phyloP scores from a whole-genome alignment of 2,329 filamentous ascomycete species.

The Ophiobolus disseminans region DNA sequence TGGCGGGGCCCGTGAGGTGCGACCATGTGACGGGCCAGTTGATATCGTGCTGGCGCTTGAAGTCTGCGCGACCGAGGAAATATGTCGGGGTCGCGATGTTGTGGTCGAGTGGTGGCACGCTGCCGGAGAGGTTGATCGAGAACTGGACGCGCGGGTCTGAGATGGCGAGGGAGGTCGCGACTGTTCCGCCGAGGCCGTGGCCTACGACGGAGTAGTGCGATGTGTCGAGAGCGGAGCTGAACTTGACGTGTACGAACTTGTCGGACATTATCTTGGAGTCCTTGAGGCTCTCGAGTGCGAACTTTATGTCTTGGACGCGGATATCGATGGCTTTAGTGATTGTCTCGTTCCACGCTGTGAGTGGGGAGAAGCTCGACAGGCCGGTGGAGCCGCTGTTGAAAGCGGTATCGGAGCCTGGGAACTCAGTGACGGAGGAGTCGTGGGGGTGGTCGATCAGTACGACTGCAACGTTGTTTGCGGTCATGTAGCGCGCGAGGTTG shows the following conservation, averaged over 20 bases:
- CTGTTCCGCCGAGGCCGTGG: conserved; percentile 39
- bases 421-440: conserved; percentile 56
- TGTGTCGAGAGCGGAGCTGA: conserved; percentile 14
- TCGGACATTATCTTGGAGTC: conserved; percentile 1
- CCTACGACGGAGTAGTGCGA: conserved; percentile 24
- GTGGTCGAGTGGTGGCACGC: conserved; percentile 15
- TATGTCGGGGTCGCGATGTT: conserved; percentile 17
- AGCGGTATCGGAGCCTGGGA: conserved; percentile 33
- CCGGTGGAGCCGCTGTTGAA: conserved; percentile 28
- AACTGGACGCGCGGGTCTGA: conserved; percentile 16
- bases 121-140: conserved; percentile 35
- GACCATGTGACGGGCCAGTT: conserved; percentile 73
- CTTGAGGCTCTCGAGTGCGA: conserved; percentile 23
- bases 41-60: conserved; percentile 94
- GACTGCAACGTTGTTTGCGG: conserved; percentile 56
- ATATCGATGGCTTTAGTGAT: conserved; percentile 17
- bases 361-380: conserved; percentile 20
- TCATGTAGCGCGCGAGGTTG: conserved; percentile 54
- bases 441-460: conserved; percentile 60
- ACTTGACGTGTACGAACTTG: conserved; percentile 20
- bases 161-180: conserved; percentile 24
- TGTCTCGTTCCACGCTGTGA: conserved; percentile 24
- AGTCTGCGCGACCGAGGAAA: conserved; percentile 66
- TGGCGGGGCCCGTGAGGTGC: conserved; percentile 21
- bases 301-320: conserved; percentile 26